These are phyloP conservation scores for Lanmaoa pseudosensibilis DNA, from an alignment of 768 basidiomycete genomes.

Conservation along the genomic window DNA sequence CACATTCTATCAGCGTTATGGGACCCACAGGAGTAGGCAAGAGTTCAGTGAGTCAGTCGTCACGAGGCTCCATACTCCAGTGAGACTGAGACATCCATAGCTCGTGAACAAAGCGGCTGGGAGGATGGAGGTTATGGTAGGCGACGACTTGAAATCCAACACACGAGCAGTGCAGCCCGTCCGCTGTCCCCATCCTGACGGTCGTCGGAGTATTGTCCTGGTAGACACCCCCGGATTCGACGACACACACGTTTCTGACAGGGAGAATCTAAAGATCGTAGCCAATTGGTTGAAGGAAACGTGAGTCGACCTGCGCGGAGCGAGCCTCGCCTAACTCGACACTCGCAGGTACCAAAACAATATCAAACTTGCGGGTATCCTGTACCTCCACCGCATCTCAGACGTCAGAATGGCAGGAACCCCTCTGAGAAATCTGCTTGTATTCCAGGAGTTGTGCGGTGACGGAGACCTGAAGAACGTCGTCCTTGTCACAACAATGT, in stretches of 20 bases:
- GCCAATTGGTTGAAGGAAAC: constrained; percentile 19
- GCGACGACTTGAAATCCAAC: constrained; percentile 5
- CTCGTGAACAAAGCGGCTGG: constrained; percentile 14
- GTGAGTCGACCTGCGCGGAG: not conserved
- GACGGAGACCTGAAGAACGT: constrained; percentile 11
- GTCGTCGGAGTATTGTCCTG: constrained; percentile 12
- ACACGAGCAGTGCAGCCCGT: constrained; percentile 7
- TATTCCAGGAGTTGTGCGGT: constrained; percentile 16
- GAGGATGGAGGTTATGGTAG: too few species aligned
- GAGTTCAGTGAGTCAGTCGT: constrained; percentile 17
- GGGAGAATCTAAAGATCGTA: constrained; percentile 10
- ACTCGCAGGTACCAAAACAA: constrained; percentile 7
- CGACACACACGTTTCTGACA: constrained; percentile 12
- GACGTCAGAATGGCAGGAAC: constrained; percentile 13
- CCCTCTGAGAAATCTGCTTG: constrained; percentile 6
- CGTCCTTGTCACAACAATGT: constrained; percentile 22
- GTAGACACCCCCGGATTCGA: constrained; percentile 23
- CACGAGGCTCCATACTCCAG: not conserved
- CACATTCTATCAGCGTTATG: constrained; percentile 11
- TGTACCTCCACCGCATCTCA: constrained; percentile 16
- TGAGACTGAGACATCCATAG: not conserved
- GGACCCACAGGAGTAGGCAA: constrained; percentile 18
- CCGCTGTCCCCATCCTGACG: constrained; percentile 17
- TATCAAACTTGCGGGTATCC: too few species aligned
- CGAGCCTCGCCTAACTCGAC: not conserved